Percentiles rank a stretch among this genome's conserved stretches.
phyloP scores from a whole-genome alignment of 1,284 basidiomycete genomes.

The Ustilago esculenta region DNA sequence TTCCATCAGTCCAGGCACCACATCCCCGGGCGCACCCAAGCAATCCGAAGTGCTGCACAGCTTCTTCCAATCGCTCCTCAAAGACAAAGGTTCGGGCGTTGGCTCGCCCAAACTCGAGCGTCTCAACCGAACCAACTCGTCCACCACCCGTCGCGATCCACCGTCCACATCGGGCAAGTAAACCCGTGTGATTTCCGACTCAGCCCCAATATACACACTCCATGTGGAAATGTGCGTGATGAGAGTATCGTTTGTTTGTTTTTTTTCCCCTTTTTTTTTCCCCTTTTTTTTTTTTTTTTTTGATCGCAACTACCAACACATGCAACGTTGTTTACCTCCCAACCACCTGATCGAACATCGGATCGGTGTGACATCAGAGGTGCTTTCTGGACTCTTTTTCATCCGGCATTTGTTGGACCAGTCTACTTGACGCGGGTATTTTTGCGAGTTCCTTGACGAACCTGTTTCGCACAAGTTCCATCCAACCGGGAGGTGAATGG shows the following conservation, averaged over 20 bases:
- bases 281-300: no score
- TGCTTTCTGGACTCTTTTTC: slow-evolving; percentile 19
- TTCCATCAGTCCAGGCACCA: slow-evolving; percentile 9
- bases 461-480: no score
- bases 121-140: neutral
- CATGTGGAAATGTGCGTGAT: no score
- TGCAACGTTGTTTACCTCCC: no score
- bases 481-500: no score
- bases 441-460: slow-evolving; percentile 54
- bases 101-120: slow-evolving; percentile 30
- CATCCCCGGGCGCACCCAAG: slow-evolving; percentile 43
- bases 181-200: no score
- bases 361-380: slow-evolving; percentile 2
- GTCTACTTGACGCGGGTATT: slow-evolving; percentile 37
- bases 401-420: slow-evolving; percentile 52
- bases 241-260: no score
- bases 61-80: slow-evolving; percentile 59
- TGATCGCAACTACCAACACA: no score
- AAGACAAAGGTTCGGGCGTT: slow-evolving; percentile 29
- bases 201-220: no score
- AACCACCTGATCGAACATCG: no score
- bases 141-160: slow-evolving; percentile 1
- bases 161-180: neutral
- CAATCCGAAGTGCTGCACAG: slow-evolving; percentile 62
- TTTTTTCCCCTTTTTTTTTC: no score